phyloP scores from a whole-genome alignment of 495 filamentous ascomycete genomes.

The Penicillium taxi region DNA sequence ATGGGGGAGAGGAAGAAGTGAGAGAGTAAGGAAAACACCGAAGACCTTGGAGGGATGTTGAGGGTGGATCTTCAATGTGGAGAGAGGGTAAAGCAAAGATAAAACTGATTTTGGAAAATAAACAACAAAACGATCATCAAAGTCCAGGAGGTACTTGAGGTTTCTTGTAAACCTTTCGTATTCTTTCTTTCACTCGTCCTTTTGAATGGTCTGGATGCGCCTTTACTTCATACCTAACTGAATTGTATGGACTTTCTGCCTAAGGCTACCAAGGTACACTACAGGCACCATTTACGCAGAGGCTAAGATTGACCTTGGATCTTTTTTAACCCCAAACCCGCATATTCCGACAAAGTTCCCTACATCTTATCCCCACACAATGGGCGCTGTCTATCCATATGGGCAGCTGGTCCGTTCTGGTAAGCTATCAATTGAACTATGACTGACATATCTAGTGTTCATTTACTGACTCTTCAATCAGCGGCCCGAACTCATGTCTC shows the following conservation, averaged over 20 bases:
- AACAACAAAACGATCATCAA: too few species aligned
- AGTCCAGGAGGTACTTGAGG: too few species aligned
- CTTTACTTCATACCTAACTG: background rate
- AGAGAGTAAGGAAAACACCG: slow-evolving; percentile 16
- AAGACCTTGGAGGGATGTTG: slow-evolving; percentile 22
- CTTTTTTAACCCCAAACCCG: slow-evolving; percentile 7
- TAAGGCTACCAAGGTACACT: slow-evolving; percentile 16
- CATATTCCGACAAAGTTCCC: slow-evolving; percentile 11
- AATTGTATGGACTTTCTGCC: slow-evolving; percentile 9
- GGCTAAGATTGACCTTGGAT: slow-evolving; percentile 30
- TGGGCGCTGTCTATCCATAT: slow-evolving; percentile 30
- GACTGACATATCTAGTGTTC: too few species aligned
- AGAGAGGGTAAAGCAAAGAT: slow-evolving; percentile 13
- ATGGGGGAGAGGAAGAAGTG: slow-evolving; percentile 14
- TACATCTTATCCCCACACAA: slow-evolving; percentile 19
- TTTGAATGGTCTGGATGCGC: background rate
- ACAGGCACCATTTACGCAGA: slow-evolving; percentile 19
- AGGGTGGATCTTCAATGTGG: slow-evolving; percentile 30
- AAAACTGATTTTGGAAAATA: slow-evolving; percentile 1
- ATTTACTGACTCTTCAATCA: slow-evolving; percentile 6
- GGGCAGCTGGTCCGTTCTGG: slow-evolving; percentile 37
- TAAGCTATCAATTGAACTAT: slow-evolving; percentile 10
- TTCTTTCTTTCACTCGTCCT: too few species aligned
- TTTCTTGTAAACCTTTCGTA: too few species aligned
- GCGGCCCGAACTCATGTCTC: slow-evolving; percentile 32